Evolutionary conservation across 805 yeast species (phyloP), one percentile per base, ranked within the genome.

Genomic region (Komagataella ulmi): DNA sequence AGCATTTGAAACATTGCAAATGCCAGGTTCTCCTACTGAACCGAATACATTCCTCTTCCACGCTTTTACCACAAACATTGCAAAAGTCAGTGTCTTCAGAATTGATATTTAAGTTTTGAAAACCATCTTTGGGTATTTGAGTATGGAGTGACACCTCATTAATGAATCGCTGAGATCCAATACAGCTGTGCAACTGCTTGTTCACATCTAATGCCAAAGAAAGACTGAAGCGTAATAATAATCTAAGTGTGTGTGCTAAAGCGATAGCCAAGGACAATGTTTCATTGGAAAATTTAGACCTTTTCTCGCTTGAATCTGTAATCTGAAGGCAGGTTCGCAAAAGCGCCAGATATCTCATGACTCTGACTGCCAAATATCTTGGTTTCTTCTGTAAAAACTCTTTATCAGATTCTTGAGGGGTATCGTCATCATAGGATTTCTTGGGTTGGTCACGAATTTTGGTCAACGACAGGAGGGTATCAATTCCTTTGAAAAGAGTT

Each of bases 171-270:
- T 85, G 83, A 40, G 86, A 69, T 1, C 88, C 85, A 45, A 66
- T 70, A 0, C 83, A 76, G 7, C 85, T 75, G 36, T 77, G 79
- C 6, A 76, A 70, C 3, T 73, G 59, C 57, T 76, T 78, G 63
- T 86, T 85, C 52, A 76, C 71, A 52, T 77, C 81, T n/a, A 93
- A 70, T 0, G 97, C 87, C 57, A 81, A 80, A 53, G 80, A 77
- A 46, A 93, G 74, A 0, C 97, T 93, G 60, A 80, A 80, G 55
- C 97, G 73, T 3, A 91, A 85, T 19, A 93, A 70, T 6, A 91
- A 72, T 64, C 93, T 93, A 59, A 93, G 72, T 65, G 89, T 91
- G 63, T 93, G 98, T 0, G 99, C 97, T 58, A 91, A 71, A 0
- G 95, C 89, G 1, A 97, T 88, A 4, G 90, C 90, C 8, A 90